Percentiles rank a stretch among this genome's conserved stretches.
These are phyloP conservation scores for Cystobasidium tubakii DNA, from an alignment of 768 basidiomycete genomes.

Conservation along the genomic window DNA sequence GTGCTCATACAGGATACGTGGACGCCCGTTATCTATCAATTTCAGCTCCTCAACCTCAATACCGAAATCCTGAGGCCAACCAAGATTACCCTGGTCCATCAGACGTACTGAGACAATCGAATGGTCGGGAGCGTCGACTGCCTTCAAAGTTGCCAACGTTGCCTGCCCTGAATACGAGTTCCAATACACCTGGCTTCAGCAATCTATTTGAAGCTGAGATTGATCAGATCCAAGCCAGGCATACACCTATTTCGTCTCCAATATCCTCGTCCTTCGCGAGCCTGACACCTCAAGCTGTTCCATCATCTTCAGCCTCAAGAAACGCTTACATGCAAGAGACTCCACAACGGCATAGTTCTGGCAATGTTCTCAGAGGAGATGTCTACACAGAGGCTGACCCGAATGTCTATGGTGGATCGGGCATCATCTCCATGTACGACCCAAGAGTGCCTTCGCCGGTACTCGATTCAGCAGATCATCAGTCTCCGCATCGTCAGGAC, in stretches of 20 bases:
- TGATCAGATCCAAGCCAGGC: conserved; percentile 22
- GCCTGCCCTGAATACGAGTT: background rate
- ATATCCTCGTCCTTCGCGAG: background rate
- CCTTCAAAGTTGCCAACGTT: background rate
- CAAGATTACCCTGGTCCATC: too few species aligned
- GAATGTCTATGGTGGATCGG: background rate
- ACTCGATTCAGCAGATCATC: background rate
- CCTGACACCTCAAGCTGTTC: conserved; percentile 2
- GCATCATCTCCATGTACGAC: conserved; percentile 29
- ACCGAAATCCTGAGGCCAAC: too few species aligned
- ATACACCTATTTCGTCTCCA: conserved; percentile 24
- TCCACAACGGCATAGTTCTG: background rate
- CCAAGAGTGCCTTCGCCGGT: background rate
- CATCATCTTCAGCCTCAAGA: background rate
- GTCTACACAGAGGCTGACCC: too few species aligned
- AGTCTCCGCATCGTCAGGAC: background rate
- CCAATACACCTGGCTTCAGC: conserved; percentile 2
- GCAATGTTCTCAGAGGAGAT: background rate
- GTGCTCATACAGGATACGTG: too few species aligned
- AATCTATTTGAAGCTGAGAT: conserved; percentile 12
- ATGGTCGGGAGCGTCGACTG: background rate
- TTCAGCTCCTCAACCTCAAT: too few species aligned
- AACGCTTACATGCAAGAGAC: background rate
- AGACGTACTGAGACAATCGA: background rate
- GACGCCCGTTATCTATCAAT: too few species aligned